Evolutionary conservation across 2,329 filamentous ascomycete species (phyloP).

Genomic region (Drechslerella dactyloides): DNA sequence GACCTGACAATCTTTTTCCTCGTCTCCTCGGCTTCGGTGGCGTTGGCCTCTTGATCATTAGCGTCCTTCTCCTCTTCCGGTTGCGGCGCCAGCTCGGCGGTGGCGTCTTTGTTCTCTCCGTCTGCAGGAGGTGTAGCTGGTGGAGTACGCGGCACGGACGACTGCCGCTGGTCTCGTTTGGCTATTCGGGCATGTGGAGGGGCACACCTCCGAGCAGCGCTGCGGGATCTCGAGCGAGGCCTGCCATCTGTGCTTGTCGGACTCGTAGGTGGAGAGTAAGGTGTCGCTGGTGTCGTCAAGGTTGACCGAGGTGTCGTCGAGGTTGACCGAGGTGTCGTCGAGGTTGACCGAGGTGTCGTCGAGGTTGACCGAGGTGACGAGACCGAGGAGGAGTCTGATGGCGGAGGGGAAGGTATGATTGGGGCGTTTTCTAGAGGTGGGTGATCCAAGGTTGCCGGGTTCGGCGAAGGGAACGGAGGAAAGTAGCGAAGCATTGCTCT

Average conservation of each 20-base stretch:
- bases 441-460: slow-evolving; percentile 24
- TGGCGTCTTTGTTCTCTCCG: slow-evolving; percentile 6
- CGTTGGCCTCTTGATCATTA: slow-evolving; percentile 5
- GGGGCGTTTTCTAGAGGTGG: slow-evolving; percentile 36
- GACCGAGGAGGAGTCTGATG: slow-evolving; percentile 19
- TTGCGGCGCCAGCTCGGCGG: not conserved
- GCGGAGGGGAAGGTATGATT: slow-evolving; percentile 25
- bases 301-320: no score
- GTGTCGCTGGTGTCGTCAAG: slow-evolving; percentile 2
- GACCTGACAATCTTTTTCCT: slow-evolving; percentile 31
- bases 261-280: slow-evolving; percentile 18
- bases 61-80: slow-evolving; percentile 1
- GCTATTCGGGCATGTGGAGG: slow-evolving; percentile 43
- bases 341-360: slow-evolving; percentile 16
- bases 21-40: slow-evolving; percentile 2
- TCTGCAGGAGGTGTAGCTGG: slow-evolving; percentile 29
- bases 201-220: slow-evolving; percentile 31
- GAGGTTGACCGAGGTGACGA: slow-evolving; percentile 14
- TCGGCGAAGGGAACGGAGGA: slow-evolving; percentile 47
- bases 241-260: slow-evolving; percentile 15
- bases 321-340: slow-evolving; percentile 1
- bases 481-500: slow-evolving; percentile 41
- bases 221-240: slow-evolving; percentile 36
- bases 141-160: slow-evolving; percentile 25
- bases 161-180: slow-evolving; percentile 29